A percentile compares a stretch with the other conserved stretches of the same genome.
These are phyloP conservation scores for Tricharina praecox DNA, from an alignment of 495 filamentous ascomycete species.

Conservation along the genomic window DNA sequence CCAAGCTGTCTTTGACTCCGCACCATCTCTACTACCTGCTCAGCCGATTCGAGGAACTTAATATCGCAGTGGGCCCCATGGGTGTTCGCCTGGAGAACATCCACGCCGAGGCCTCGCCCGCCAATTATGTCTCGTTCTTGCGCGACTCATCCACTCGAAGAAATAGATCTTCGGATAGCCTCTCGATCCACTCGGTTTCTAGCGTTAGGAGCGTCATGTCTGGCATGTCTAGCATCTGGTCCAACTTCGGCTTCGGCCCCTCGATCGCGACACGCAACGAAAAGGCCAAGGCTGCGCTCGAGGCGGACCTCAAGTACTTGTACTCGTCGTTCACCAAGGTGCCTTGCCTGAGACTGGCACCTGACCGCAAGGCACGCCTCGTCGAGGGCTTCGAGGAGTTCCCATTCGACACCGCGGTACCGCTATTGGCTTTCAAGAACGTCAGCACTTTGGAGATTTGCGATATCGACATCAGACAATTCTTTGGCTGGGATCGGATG, in stretches of 20 bases:
- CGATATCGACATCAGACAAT: slow-evolving; percentile 89
- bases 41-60: slow-evolving; percentile 81
- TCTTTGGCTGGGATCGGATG: slow-evolving; percentile 88
- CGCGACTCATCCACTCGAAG: slow-evolving; percentile 52
- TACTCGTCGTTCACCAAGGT: slow-evolving; percentile 99
- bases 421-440: slow-evolving; percentile 89
- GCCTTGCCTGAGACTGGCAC: slow-evolving; percentile 70
- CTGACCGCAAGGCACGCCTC: slow-evolving; percentile 72
- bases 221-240: slow-evolving; percentile 82
- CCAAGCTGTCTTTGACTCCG: slow-evolving; percentile 84
- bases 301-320: slow-evolving; percentile 80
- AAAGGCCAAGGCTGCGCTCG: slow-evolving; percentile 66
- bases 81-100: slow-evolving; percentile 89
- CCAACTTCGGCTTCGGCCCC: slow-evolving; percentile 60
- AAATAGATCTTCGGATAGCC: slow-evolving; percentile 60
- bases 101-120: slow-evolving; percentile 65
- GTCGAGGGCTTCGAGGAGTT: slow-evolving; percentile 94
- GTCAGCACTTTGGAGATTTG: slow-evolving; percentile 79
- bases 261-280: slow-evolving; percentile 62
- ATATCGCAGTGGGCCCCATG: slow-evolving; percentile 83
- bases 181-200: slow-evolving; percentile 85
- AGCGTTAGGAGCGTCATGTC: slow-evolving; percentile 97
- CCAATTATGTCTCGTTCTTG: slow-evolving; percentile 93
- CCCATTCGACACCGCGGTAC: slow-evolving; percentile 95
- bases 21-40: slow-evolving; percentile 95